These are phyloP conservation scores for Westerdykella ornata DNA, from an alignment of 2,329 filamentous ascomycete genomes.

Conservation along the genomic window DNA sequence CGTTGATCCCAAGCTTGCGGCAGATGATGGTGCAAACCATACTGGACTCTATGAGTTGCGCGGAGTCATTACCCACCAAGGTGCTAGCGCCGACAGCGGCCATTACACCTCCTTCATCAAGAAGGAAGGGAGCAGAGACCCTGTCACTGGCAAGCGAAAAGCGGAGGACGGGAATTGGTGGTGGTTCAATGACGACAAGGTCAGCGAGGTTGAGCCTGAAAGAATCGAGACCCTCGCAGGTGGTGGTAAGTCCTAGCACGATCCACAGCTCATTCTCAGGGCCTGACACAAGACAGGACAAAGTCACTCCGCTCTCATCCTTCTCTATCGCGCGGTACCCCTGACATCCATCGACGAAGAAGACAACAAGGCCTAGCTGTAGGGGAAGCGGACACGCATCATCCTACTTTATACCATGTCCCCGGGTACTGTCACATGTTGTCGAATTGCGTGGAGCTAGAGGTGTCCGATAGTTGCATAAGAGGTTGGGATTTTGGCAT, in stretches of 20 bases:
- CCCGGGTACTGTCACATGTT: too few relatives aligned
- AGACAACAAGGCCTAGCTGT: conserved; percentile 26
- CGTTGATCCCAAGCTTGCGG: conserved; percentile 65
- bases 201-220: conserved; percentile 82
- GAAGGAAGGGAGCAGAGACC: conserved; percentile 68
- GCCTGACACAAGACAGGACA: conserved; percentile 46
- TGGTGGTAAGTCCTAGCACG: conserved; percentile 55
- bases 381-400: neutral
- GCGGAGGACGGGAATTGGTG: conserved; percentile 95
- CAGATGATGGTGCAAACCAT: conserved; percentile 80
- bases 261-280: neutral
- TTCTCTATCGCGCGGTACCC: conserved; percentile 69
- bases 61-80: conserved; percentile 92
- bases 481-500: too few relatives aligned
- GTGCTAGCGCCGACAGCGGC: conserved; percentile 90
- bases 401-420: too few relatives aligned
- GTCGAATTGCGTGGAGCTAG: too few relatives aligned
- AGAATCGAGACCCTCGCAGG: conserved; percentile 87
- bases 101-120: conserved; percentile 98
- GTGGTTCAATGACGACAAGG: conserved; percentile 99
- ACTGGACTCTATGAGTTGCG: conserved; percentile 93
- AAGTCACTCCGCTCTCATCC: conserved; percentile 73
- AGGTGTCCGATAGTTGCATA: too few relatives aligned
- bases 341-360: conserved; percentile 54
- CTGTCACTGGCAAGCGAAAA: conserved; percentile 66